Percentiles rank a stretch among this genome's conserved stretches.
Evolutionary conservation across 352 stramenopile genomes (phyloP).

Genomic region (Peronospora belbahrii): DNA sequence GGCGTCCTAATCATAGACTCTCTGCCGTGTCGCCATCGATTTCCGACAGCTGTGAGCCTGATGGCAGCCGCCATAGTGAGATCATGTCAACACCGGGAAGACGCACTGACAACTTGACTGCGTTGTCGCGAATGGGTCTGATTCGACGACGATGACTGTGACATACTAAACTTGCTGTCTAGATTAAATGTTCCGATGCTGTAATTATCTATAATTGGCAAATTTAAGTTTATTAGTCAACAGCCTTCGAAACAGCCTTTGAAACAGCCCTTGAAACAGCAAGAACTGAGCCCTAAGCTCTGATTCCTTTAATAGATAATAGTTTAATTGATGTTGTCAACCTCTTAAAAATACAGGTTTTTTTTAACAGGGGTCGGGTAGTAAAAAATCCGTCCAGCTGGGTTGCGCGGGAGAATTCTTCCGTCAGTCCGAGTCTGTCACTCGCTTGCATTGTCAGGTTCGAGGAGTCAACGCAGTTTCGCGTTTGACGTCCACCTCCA

Average conservation of each 20-base stretch:
- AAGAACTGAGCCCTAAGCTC: neutral
- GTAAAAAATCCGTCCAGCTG: constrained; percentile 27
- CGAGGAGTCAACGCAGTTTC: constrained; percentile 2
- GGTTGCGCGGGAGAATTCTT: constrained; percentile 21
- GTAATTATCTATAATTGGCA: neutral
- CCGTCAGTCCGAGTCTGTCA: constrained; percentile 9
- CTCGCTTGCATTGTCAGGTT: constrained; percentile 6
- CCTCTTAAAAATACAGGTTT: neutral
- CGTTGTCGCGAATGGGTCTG: constrained; percentile 17
- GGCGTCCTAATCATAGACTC: neutral
- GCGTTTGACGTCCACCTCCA: constrained; percentile 9
- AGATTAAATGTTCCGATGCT: neutral
- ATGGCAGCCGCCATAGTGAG: constrained; percentile 12
- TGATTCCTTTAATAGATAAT: neutral
- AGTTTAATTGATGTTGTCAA: neutral
- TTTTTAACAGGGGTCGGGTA: constrained; percentile 4
- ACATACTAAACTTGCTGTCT: constrained; percentile 4
- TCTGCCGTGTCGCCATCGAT: constrained; percentile 5
- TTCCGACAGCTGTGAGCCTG: constrained; percentile 10
- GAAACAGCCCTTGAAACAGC: neutral
- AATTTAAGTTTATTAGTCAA: neutral
- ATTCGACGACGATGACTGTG: constrained; percentile 20
- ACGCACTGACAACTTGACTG: constrained; percentile 27
- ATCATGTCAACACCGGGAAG: constrained; percentile 10
- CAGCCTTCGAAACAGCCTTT: neutral